Base-by-base conservation (phyloP, 2,329 filamentous ascomycete genomes). In the Colletotrichum sp. region DNA sequence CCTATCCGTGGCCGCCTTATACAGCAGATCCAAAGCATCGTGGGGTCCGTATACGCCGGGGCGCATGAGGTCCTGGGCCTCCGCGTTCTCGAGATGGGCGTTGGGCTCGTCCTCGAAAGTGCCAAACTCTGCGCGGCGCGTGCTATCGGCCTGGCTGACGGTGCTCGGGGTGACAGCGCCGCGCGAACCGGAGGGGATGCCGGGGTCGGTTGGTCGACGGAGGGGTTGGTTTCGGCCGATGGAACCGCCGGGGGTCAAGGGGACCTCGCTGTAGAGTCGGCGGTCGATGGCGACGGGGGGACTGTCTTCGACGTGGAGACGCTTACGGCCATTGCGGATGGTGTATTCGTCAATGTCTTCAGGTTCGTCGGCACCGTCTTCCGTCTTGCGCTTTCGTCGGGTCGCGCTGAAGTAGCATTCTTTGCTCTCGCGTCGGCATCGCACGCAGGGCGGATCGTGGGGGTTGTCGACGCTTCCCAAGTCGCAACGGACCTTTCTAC, bases 371-470 rank as follows among this genome's bases (percentile, higher is more conserved):
- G 87, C 80, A 80, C 87, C 91, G 79, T 94, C 88, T 79, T 89
- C 92, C 64, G 90, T 90, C 89, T 97, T 98, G 83, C 96, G 92
- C 92, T 99, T 99, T 82, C 97, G 93, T 67, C 97, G 91, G 36
- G 96, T 99, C 24, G 96, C 95, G 78, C 96, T 98, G 88, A 99
- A 99, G 90, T 94, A 98, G 88, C 97, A 99, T 81, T 98, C 94
- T 85, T 99, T 99, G 87, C 94, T 95, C 88, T 99, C 97, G 79
- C 97, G 93, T 69, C 96, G 94, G 84, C 97, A 99, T 82, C 97
- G 93, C 76, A 96, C 95, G 85, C 97, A 99, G 4, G 97, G 97
- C 71, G 96, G 96, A 81, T 98, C 95, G 85, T 96, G 93, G 28
- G 97, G 97, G 81, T 97, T 96, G 86, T 99, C 97, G 83, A 99